phyloP scores from a whole-genome alignment of 164 flowering plant species.

The Berberis thunbergii region DNA sequence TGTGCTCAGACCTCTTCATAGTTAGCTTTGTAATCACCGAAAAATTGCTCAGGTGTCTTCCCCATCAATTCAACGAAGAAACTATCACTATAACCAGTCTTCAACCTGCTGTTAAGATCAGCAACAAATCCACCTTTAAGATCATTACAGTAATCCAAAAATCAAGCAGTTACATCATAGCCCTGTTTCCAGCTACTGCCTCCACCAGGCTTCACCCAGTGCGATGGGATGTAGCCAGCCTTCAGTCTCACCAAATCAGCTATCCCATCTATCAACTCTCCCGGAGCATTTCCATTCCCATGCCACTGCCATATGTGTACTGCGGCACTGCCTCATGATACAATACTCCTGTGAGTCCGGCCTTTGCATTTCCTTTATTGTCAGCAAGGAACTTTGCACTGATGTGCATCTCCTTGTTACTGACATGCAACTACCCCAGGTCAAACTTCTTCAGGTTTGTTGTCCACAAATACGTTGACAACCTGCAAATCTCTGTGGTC shows the following conservation, averaged over 20 bases:
- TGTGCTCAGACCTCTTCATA: neutral
- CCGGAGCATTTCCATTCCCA: slow-evolving; percentile 43
- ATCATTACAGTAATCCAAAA: slow-evolving; percentile 49
- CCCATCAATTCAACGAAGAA: slow-evolving; percentile 53
- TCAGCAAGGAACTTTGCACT: slow-evolving; percentile 29
- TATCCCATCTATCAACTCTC: slow-evolving; percentile 57
- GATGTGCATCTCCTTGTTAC: slow-evolving; percentile 37
- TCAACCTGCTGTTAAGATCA: slow-evolving; percentile 50
- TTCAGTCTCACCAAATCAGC: slow-evolving; percentile 63
- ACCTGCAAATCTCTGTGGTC: slow-evolving; percentile 31
- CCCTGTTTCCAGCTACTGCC: slow-evolving; percentile 65
- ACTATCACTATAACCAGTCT: slow-evolving; percentile 28
- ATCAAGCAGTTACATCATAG: slow-evolving; percentile 57
- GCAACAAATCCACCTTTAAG: slow-evolving; percentile 54
- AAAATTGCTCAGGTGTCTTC: slow-evolving; percentile 51
- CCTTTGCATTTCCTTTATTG: slow-evolving; percentile 37
- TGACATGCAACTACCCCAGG: slow-evolving; percentile 3
- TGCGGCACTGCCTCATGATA: slow-evolving; percentile 37
- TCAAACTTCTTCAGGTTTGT: slow-evolving; percentile 41
- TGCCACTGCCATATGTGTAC: slow-evolving; percentile 67
- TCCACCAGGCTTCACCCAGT: slow-evolving; percentile 48
- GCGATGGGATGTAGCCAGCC: slow-evolving; percentile 39
- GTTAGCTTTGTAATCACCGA: slow-evolving; percentile 50
- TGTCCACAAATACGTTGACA: slow-evolving; percentile 31
- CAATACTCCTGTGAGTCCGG: slow-evolving; percentile 43